A percentile compares a stretch with the other conserved stretches of the same genome.
Evolutionary conservation across 352 stramenopile genomes (phyloP).

Genomic region (Phytopythium kandeliae): DNA sequence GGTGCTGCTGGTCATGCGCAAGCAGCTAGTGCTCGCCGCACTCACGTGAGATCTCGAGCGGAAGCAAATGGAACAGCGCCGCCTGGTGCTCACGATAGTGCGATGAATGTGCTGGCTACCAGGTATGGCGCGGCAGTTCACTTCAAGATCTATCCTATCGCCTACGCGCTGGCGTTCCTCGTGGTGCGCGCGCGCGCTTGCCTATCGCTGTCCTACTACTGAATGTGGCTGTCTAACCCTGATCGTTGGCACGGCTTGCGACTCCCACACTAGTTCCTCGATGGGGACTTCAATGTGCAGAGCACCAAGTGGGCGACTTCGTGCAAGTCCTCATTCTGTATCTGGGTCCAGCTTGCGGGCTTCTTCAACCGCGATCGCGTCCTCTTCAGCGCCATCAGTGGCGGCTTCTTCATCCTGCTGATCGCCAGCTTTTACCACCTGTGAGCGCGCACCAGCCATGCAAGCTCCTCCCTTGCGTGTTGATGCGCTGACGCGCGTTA

Average conservation of each 20-base stretch:
- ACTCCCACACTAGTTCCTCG: slow-evolving; percentile 44
- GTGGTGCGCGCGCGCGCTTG: slow-evolving; percentile 40
- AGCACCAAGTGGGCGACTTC: slow-evolving; percentile 44
- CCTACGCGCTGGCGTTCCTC: slow-evolving; percentile 91
- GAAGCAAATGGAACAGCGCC: background rate
- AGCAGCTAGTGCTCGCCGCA: slow-evolving; percentile 64
- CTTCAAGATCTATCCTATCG: slow-evolving; percentile 98
- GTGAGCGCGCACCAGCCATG: slow-evolving; percentile 26
- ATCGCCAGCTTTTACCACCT: slow-evolving; percentile 82
- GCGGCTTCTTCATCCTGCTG: slow-evolving; percentile 78
- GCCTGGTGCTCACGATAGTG: background rate
- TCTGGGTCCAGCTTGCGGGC: slow-evolving; percentile 40
- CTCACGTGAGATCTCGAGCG: slow-evolving; percentile 37
- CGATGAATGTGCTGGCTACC: background rate
- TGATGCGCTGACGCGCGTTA: background rate
- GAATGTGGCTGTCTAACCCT: background rate
- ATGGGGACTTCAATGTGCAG: slow-evolving; percentile 44
- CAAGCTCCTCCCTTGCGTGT: background rate
- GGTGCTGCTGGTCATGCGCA: slow-evolving; percentile 79
- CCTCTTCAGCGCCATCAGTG: slow-evolving; percentile 88
- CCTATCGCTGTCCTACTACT: background rate
- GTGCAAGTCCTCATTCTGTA: slow-evolving; percentile 44
- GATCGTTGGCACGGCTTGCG: background rate
- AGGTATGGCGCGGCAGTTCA: slow-evolving; percentile 96
- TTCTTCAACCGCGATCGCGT: slow-evolving; percentile 73